Evolutionary conservation across 306 rosid genomes (phyloP), one percentile per base, ranked within the genome.

Genomic region (Prinsepia uniflora): DNA sequence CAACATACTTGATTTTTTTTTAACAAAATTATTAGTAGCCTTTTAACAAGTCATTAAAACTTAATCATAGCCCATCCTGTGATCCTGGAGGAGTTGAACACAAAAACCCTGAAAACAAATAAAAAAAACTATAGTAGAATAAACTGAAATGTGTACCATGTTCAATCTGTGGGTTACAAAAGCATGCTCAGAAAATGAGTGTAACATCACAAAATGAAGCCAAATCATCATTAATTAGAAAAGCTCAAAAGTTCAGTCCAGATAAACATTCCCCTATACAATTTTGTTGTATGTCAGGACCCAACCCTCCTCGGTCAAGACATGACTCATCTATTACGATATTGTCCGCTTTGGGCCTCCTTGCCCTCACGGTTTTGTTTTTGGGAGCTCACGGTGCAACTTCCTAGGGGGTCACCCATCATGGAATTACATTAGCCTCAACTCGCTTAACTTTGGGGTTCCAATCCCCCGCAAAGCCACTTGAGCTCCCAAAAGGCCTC

Each of bases 51-150:
- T 0, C 7, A 60, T 36, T 8, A 36, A 34, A 59, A 39, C 20
- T 61, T 61, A 36, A 39, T 8, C 3, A 59, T 10, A 59, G 12
- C 19, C 30, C 50, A 47, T 54, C 65, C 52, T 15, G 11, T n/a
- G n/a, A n/a, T 72, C 59, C 52, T 15, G 11, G 22, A 63, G 52
- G 58, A 52, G 50, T 9, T 70, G 15, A 30, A 60, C 30, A 65
- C n/a, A 50, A 63, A 52, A 75, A 39, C 41, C 17, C 43, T 57
- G 68, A 36, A 67, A n/a, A 42, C 39, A 43, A 40, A 59, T 62
- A 19, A 49, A 68, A 50, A 14, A 71, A 59, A 24, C 30, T 52
- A n/a, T 24, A 70, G 64, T 22, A 62, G 54, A 20, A 57, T 52
- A 43, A 42, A 64, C 49, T 8, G 12, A 58, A 19, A 41, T 12